A percentile compares a stretch with the other conserved stretches of the same genome.
phyloP scores from a whole-genome alignment of 1,284 basidiomycete genomes.

The Melampsora americana region DNA sequence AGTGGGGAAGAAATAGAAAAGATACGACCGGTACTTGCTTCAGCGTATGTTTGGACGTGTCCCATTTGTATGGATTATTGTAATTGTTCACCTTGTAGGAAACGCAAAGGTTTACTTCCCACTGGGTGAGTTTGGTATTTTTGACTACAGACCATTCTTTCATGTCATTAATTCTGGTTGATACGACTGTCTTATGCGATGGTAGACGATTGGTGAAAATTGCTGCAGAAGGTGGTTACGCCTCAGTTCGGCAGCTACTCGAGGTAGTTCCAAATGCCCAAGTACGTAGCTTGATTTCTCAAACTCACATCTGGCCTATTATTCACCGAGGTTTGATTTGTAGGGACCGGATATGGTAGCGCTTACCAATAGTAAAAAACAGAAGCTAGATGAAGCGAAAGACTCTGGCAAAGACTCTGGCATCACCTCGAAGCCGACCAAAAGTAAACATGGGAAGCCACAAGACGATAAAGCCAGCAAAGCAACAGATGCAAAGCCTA shows the following conservation, averaged over 20 bases:
- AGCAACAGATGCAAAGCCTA: neutral
- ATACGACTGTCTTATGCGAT: neutral
- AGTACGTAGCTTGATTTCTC: constrained; percentile 6
- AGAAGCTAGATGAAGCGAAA: constrained; percentile 1
- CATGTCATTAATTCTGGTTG: neutral
- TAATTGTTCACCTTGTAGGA: constrained; percentile 43
- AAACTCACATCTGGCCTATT: neutral
- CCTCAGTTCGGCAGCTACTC: constrained; percentile 38
- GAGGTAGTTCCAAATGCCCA: constrained; percentile 36
- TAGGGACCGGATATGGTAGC: constrained; percentile 35
- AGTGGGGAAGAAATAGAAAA: constrained; percentile 39
- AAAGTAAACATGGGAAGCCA: constrained; percentile 2
- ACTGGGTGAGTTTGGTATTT: constrained; percentile 29
- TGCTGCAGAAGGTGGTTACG: constrained; percentile 26
- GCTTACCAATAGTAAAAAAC: constrained; percentile 20
- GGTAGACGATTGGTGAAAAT: constrained; percentile 25
- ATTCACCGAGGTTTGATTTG: constrained; percentile 1
- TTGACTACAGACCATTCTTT: neutral
- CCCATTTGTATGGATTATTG: constrained; percentile 43
- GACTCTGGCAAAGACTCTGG: neutral
- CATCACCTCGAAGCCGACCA: neutral
- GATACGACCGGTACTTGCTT: constrained; percentile 7
- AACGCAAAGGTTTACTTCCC: constrained; percentile 38
- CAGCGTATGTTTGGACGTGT: constrained; percentile 34
- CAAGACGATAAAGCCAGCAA: constrained; percentile 10